phyloP scores from a whole-genome alignment of 2,329 filamentous ascomycete genomes.

The Cladosporium sphaerospermum region DNA sequence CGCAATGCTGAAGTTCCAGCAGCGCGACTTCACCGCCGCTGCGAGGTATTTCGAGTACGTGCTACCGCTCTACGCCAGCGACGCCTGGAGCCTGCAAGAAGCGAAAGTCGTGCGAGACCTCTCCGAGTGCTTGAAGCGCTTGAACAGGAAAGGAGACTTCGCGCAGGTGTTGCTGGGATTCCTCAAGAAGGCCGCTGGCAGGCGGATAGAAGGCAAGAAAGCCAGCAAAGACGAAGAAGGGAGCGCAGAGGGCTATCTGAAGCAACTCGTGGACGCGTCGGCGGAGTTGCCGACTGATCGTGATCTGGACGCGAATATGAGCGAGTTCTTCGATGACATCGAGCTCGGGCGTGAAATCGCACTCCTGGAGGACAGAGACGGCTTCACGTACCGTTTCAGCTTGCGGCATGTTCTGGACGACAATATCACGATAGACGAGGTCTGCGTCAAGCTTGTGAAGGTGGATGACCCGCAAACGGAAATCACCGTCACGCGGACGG shows the following conservation, averaged over 20 bases:
- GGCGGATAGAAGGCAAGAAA: neutral
- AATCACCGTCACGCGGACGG: slow-evolving; percentile 54
- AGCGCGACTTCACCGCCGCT: slow-evolving; percentile 68
- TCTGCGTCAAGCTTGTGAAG: slow-evolving; percentile 58
- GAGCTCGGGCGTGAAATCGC: slow-evolving; percentile 61
- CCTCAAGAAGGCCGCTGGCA: slow-evolving; percentile 55
- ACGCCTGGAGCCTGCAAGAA: slow-evolving; percentile 73
- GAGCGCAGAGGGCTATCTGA: neutral
- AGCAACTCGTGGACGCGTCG: slow-evolving; percentile 37
- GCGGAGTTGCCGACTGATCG: slow-evolving; percentile 52
- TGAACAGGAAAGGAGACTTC: slow-evolving; percentile 72
- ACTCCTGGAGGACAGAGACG: slow-evolving; percentile 60
- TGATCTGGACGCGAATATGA: slow-evolving; percentile 62
- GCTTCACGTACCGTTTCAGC: slow-evolving; percentile 63
- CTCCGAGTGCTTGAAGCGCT: slow-evolving; percentile 69
- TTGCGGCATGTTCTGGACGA: slow-evolving; percentile 69
- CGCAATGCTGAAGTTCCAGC: slow-evolving; percentile 65
- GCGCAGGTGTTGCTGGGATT: slow-evolving; percentile 69
- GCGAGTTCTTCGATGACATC: slow-evolving; percentile 67
- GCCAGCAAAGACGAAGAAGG: slow-evolving; percentile 8
- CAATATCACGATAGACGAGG: slow-evolving; percentile 58
- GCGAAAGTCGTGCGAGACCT: slow-evolving; percentile 82
- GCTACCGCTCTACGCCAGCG: slow-evolving; percentile 70
- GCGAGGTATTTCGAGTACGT: slow-evolving; percentile 72
- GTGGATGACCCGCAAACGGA: slow-evolving; percentile 56